Conservation (phyloP, 257 asterid genomes). For the Lantana camara region DNA sequence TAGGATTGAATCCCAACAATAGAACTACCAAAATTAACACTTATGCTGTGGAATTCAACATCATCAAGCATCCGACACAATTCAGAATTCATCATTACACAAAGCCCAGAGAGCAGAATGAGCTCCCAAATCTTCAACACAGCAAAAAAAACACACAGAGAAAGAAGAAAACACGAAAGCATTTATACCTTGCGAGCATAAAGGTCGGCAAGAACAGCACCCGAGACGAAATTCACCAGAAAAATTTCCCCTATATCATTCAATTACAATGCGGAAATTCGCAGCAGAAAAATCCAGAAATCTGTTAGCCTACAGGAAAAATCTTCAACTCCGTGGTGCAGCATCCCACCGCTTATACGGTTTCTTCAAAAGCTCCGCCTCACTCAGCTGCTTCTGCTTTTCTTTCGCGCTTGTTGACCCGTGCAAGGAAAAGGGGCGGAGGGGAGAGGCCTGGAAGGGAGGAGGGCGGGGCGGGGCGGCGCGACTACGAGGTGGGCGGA, state of each 20-base stretch:
- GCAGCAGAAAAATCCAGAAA: conserved; percentile 50
- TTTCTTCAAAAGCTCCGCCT: conserved; percentile 15
- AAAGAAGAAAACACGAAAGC: too few relatives aligned
- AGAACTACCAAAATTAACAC: neutral
- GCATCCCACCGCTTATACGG: conserved; percentile 36
- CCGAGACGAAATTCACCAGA: neutral
- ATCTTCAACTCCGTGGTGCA: conserved; percentile 16
- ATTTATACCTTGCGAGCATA: conserved; percentile 81
- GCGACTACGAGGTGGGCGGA: too few relatives aligned
- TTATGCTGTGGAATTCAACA: neutral
- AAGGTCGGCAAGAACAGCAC: conserved; percentile 52
- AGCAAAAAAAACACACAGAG: neutral
- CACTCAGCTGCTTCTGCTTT: conserved; percentile 15
- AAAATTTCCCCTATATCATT: neutral
- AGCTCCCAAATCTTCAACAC: neutral
- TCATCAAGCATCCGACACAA: neutral
- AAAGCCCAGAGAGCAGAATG: conserved; percentile 8
- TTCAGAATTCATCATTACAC: neutral
- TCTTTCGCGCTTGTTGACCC: conserved; percentile 33
- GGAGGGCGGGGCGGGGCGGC: too few relatives aligned
- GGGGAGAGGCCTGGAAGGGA: too few relatives aligned
- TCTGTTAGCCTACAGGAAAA: conserved; percentile 38
- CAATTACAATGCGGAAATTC: conserved; percentile 64
- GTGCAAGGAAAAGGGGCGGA: too few relatives aligned
- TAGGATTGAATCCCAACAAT: conserved; percentile 14